Conservation (phyloP, 257 asterid species). For the Capsicum chinense region DNA sequence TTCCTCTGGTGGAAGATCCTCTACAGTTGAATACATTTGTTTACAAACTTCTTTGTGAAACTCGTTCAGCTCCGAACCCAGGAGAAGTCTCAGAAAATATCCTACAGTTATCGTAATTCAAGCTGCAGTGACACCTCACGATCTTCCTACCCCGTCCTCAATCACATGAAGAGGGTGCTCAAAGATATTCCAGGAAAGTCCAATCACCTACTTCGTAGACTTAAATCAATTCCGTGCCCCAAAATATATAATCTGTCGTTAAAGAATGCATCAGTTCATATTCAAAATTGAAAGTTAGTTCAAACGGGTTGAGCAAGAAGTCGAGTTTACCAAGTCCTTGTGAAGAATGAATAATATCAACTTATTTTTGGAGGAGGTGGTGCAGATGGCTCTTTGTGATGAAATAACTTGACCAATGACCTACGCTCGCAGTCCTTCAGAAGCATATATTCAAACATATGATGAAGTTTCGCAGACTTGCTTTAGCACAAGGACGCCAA, state of each 20-base stretch:
- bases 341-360: not conserved
- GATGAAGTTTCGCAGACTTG: not conserved
- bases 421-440: conserved; percentile 57
- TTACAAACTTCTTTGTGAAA: not conserved
- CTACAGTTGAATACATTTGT: not conserved
- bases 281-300: conserved; percentile 21
- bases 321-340: conserved; percentile 2
- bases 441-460: not conserved
- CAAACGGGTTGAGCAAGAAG: not conserved
- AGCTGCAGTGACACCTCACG: not conserved
- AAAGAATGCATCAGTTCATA: conserved; percentile 25
- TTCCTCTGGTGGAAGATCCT: not conserved
- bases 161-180: not conserved
- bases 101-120: not conserved
- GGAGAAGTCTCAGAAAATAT: not conserved
- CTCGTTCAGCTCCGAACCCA: not conserved
- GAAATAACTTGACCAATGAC: conserved; percentile 51
- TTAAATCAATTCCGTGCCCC: not conserved
- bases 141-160: not conserved
- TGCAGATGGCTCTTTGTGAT: conserved; percentile 39
- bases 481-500: not conserved
- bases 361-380: conserved; percentile 32
- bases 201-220: not conserved
- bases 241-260: not conserved
- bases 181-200: not conserved